Base-by-base conservation (phyloP, 192 early-diverging fungal species). In the Funneliformis mosseae region DNA sequence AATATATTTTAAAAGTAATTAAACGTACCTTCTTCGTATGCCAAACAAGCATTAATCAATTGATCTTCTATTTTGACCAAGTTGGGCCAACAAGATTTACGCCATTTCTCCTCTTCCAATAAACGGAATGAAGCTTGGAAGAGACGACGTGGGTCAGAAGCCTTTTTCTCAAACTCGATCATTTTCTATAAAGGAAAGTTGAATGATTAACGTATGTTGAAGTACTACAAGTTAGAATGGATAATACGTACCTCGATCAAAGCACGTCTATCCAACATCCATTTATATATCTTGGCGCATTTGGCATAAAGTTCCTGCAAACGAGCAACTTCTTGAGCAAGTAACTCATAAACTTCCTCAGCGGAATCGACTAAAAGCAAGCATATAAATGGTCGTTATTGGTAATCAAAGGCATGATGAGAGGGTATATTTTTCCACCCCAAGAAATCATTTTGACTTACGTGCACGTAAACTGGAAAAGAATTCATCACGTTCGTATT, bases 21-120 rank as follows among this genome's bases (percentile, higher is more conserved):
- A 8, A 63, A 66, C 66, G 73, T 83, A 90, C 89, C 85, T 80
- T 81, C 55, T 83, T 95, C 92, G 70, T 87, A 91, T 33, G 77
- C 81, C 39, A 85, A 63, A 41, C 95, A 83, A 3, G 83, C 85
- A 23, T 86, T 80, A 18, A 88, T 80, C 67, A 96, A 82, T 10
- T 78, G 74, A 38, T 85, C 78, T 79, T 96, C 95, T 81, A 92
- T 79, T 41, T 87, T 88, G 16, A 94, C 74, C 16, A 96, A 81
- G 3, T 88, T 94, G 28, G 95, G 95, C 74, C 90, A 92, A 42
- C 92, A 93, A 1, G 91, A 88, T 62, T 94, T 94, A 39, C 95
- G 80, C 84, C 92, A 96, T 82, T 89, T 88, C 60, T 96, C 95
- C 81, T 96, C 95, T 81, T 96, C 94, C 33, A 93, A 76, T n/a